These are phyloP conservation scores for Schizosaccharomyces lindneri DNA, from an alignment of 805 yeast genomes.

Conservation along the genomic window DNA sequence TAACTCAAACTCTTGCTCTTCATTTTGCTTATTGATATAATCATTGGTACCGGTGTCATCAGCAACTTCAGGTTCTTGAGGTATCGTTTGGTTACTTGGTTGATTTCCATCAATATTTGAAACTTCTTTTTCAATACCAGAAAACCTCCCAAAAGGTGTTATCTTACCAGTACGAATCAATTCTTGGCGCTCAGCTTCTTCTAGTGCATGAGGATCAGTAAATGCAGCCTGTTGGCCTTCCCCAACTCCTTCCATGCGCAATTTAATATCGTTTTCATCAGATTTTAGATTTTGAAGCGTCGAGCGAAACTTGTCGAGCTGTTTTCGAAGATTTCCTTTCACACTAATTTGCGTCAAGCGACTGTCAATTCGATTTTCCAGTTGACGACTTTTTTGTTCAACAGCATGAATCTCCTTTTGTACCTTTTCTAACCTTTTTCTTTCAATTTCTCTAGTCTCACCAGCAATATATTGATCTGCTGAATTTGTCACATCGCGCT, in stretches of 20 bases:
- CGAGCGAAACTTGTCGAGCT: conserved; percentile 27
- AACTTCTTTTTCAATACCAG: conserved; percentile 25
- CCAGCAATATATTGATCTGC: conserved; percentile 38
- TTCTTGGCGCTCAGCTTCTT: conserved; percentile 59
- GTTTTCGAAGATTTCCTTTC: conserved; percentile 40
- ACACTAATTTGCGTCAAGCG: conserved; percentile 20
- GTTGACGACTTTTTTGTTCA: conserved; percentile 18
- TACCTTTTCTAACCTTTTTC: conserved; percentile 49
- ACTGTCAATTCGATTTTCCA: conserved; percentile 24
- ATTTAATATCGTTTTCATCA: conserved; percentile 18
- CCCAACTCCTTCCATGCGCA: conserved; percentile 21
- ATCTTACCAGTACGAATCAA: conserved; percentile 73
- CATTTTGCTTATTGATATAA: too few relatives aligned
- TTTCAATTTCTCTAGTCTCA: conserved; percentile 50
- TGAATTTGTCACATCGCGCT: conserved; percentile 33
- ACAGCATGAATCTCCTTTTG: conserved; percentile 17
- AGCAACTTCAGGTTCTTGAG: conserved; percentile 9
- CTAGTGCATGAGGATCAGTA: conserved; percentile 22
- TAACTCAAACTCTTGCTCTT: not conserved
- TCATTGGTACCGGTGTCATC: not conserved
- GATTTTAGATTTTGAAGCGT: conserved; percentile 14
- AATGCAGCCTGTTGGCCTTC: conserved; percentile 24
- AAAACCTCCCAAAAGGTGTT: conserved; percentile 68
- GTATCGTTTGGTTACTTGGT: conserved; percentile 6
- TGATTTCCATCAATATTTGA: conserved; percentile 5